Conservation (phyloP, 1,284 basidiomycete species). For the Hemileia vastatrix region DNA sequence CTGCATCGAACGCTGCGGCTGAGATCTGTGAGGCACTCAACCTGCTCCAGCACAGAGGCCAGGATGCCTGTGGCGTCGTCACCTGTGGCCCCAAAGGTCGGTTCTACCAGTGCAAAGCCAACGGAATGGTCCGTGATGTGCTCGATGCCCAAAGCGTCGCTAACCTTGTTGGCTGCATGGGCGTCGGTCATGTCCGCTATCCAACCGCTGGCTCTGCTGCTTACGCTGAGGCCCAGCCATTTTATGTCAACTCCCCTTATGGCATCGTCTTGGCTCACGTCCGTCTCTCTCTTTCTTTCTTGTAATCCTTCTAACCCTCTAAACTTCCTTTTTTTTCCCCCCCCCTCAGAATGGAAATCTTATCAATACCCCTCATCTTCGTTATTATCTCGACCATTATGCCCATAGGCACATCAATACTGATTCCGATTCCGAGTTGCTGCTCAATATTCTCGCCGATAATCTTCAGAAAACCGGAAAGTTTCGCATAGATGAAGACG, state of each 20-base stretch:
- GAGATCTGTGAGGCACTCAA: slow-evolving; percentile 65
- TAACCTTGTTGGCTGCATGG: slow-evolving; percentile 84
- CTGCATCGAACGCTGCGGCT: slow-evolving; percentile 27
- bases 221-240: slow-evolving; percentile 97
- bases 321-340: slow-evolving; percentile 18
- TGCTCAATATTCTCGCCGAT: slow-evolving; percentile 95
- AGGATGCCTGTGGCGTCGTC: slow-evolving; percentile 96
- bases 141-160: slow-evolving; percentile 73
- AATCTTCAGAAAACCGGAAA: slow-evolving; percentile 98
- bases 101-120: slow-evolving; percentile 98
- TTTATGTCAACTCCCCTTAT: slow-evolving; percentile 99
- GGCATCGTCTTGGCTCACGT: slow-evolving; percentile 98
- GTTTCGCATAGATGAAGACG: slow-evolving; percentile 98
- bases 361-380: slow-evolving; percentile 78
- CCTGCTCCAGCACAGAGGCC: slow-evolving; percentile 84
- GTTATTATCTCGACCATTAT: slow-evolving; percentile 87
- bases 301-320: neutral
- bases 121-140: slow-evolving; percentile 98
- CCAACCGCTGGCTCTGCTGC: slow-evolving; percentile 96
- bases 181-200: slow-evolving; percentile 93
- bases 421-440: slow-evolving; percentile 90
- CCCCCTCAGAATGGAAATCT: slow-evolving; percentile 82
- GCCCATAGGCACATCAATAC: slow-evolving; percentile 99
- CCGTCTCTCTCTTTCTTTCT: slow-evolving; percentile 40
- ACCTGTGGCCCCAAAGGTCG: slow-evolving; percentile 91